phyloP scores from a whole-genome alignment of 2,329 filamentous ascomycete genomes.

The Hymenoscyphus infarciens region DNA sequence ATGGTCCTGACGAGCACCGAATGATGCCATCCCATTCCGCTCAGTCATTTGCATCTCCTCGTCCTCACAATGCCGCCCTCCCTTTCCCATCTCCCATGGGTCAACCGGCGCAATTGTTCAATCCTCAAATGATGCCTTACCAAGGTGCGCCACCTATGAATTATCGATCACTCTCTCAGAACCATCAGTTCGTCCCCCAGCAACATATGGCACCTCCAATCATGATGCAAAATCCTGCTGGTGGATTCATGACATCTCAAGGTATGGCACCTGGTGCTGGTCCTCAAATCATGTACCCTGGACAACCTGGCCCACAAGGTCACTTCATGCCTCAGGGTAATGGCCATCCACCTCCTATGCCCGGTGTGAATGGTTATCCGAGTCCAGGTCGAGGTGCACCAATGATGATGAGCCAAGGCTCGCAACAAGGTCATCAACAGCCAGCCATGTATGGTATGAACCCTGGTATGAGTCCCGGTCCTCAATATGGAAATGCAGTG shows the following conservation, averaged over 20 bases:
- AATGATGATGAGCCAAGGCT: conserved; percentile 94
- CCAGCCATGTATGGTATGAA: conserved; percentile 65
- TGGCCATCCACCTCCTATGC: conserved; percentile 54
- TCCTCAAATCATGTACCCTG: conserved; percentile 80
- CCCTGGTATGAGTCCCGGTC: conserved; percentile 66
- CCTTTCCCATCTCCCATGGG: conserved; percentile 63
- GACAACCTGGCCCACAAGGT: conserved; percentile 50
- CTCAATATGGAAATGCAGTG: conserved; percentile 42
- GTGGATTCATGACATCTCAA: conserved; percentile 70
- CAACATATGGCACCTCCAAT: conserved; percentile 74
- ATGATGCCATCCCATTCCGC: conserved; percentile 85
- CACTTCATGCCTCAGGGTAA: conserved; percentile 61
- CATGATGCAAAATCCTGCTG: conserved; percentile 76
- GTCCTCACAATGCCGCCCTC: conserved; percentile 67
- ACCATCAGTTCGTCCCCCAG: conserved; percentile 67
- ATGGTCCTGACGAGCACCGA: conserved; percentile 72
- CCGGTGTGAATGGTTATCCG: conserved; percentile 75
- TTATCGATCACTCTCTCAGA: conserved; percentile 69
- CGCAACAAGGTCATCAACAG: conserved; percentile 77
- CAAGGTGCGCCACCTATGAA: conserved; percentile 66
- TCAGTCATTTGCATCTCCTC: conserved; percentile 82
- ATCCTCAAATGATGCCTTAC: conserved; percentile 67
- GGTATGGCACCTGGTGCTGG: conserved; percentile 57
- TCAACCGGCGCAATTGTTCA: conserved; percentile 68
- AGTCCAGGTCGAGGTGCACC: conserved; percentile 82